A percentile compares a stretch with the other conserved stretches of the same genome.
Conservation (phyloP, 2,329 filamentous ascomycete genomes). For the Cercospora berteroae region DNA sequence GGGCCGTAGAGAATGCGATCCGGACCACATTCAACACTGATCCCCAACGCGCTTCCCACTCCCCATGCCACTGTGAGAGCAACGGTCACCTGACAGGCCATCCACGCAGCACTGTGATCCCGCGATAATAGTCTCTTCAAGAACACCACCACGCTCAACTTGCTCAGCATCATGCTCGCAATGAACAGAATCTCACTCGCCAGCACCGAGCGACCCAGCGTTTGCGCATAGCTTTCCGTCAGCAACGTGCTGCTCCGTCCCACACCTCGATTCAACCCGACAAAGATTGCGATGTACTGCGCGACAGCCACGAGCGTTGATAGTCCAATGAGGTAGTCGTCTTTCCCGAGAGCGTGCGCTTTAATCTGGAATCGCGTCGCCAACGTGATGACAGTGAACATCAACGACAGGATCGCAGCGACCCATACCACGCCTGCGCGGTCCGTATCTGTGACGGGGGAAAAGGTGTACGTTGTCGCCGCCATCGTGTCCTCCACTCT, state of each 20-base stretch:
- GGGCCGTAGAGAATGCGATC: constrained; percentile 19
- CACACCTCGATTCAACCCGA: constrained; percentile 24
- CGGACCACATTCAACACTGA: constrained; percentile 25
- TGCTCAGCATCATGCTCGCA: constrained; percentile 29
- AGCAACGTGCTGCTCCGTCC: constrained; percentile 23
- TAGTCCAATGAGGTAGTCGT: constrained; percentile 31
- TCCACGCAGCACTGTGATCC: constrained; percentile 26
- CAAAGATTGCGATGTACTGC: constrained; percentile 28
- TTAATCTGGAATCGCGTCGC: constrained; percentile 30
- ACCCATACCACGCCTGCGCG: constrained; percentile 29
- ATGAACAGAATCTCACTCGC: constrained; percentile 33
- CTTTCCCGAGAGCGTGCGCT: constrained; percentile 29
- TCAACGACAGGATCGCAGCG: constrained; percentile 29
- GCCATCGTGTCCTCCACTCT: background rate
- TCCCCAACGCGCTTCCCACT: constrained; percentile 28
- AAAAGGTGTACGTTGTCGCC: constrained; percentile 18
- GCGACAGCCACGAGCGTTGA: constrained; percentile 26
- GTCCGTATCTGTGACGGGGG: constrained; percentile 19
- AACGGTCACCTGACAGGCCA: constrained; percentile 20
- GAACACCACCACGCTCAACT: constrained; percentile 34
- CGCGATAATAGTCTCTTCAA: constrained; percentile 35
- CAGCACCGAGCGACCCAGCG: constrained; percentile 26
- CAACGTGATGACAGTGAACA: constrained; percentile 32
- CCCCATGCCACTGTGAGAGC: constrained; percentile 29
- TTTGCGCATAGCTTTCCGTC: constrained; percentile 10